Base-by-base conservation (phyloP, 345 rosid genomes). In the Lenwebbia sp. region DNA sequence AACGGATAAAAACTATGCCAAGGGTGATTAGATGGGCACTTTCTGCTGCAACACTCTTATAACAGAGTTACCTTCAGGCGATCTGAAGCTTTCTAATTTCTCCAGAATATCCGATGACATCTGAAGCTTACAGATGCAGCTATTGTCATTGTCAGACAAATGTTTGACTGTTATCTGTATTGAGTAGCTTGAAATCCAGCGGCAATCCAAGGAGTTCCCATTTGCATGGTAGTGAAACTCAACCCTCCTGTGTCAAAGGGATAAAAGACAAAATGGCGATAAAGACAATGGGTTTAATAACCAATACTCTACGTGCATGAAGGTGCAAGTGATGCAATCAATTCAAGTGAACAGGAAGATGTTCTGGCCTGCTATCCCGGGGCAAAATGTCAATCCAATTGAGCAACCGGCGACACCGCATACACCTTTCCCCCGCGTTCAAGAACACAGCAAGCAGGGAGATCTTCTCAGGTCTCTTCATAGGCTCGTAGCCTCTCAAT, bases 61-160 rank as follows among this genome's bases (percentile, higher is more conserved):
- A 9, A 30, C 75, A 7, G 65, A 58, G 41, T 30, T 62, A 15
- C 17, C 75, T 14, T 62, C 3, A 1, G 22, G 75, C 7, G 75
- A 28, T 1, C 41, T 0, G 1, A 62, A 62, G 41, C 30, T 62
- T 15, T 62, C 40, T 28, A 62, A 62, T 62, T 62, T 28, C 40
- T 62, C 5, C 10, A 7, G 21, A 14, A 62, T 6, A 13, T 62
- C 0, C 1, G 0, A 15, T 62, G 40, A 40, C 1, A 15, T 1
- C 75, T 62, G 41, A 62, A 62, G 75, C 75, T 62, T 62, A 15
- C 75, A 0, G 75, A 30, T 3, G 40, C 41, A 7, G 3, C 75
- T 0, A 28, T 62, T 14, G 0, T 28, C 74, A 28, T 28, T 62
- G 75, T 62, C 75, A 15, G 75, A 30, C 1, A 7, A 60, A 60